A percentile compares a stretch with the other conserved stretches of the same genome.
These are phyloP conservation scores for Tuber umbilicatum DNA, from an alignment of 495 filamentous ascomycete genomes.

Conservation along the genomic window DNA sequence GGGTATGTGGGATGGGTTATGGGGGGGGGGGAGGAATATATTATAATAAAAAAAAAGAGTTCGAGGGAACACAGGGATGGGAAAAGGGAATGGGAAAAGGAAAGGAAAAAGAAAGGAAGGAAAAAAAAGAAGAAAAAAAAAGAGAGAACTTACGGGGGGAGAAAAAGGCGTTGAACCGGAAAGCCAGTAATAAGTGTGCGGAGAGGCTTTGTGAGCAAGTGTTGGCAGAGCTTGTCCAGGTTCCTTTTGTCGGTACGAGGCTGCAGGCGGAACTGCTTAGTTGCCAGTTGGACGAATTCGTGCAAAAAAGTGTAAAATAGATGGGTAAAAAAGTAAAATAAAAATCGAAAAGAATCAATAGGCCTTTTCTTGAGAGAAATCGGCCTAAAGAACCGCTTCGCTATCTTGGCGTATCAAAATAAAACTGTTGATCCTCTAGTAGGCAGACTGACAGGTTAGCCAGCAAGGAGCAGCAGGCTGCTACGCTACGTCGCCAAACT, in stretches of 20 bases:
- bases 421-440: not conserved
- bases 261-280: not conserved
- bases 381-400: not conserved
- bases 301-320: conserved; percentile 3
- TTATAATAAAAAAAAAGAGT: not conserved
- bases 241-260: not conserved
- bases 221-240: not conserved
- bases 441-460: not conserved
- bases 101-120: not conserved
- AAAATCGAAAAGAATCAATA: not conserved
- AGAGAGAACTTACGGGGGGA: not conserved
- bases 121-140: not conserved
- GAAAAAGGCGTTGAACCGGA: not conserved
- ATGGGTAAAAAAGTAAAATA: not conserved
- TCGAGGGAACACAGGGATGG: not conserved
- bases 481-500: conserved; percentile 1
- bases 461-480: not conserved
- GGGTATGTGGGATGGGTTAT: not conserved
- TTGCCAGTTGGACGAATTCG: not conserved
- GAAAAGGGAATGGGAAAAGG: not conserved
- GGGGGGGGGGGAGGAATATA: not conserved
- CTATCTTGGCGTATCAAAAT: conserved; percentile 1
- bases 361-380: not conserved
- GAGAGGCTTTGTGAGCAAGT: not conserved
- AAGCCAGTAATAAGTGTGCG: not conserved